Percentiles rank a stretch among this genome's conserved stretches.
phyloP scores from a whole-genome alignment of 2,329 filamentous ascomycete genomes.

The Beauveria medogensis region DNA sequence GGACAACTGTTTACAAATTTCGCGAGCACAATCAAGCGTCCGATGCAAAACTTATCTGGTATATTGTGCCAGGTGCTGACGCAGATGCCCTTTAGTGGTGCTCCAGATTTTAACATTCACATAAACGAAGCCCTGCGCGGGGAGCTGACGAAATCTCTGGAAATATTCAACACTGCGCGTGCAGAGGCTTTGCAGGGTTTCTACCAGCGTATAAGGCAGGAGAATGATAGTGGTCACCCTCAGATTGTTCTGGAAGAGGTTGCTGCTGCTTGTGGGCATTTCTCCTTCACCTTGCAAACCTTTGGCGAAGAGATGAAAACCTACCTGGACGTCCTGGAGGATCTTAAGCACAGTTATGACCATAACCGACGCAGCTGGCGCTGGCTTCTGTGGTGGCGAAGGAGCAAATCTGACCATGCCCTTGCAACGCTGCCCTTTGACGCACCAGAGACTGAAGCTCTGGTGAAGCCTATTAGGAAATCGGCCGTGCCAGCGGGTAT shows the following conservation, averaged over 20 bases:
- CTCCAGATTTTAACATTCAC: slow-evolving; percentile 55
- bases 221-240: slow-evolving; percentile 54
- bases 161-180: slow-evolving; percentile 63
- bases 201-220: slow-evolving; percentile 65
- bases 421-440: slow-evolving; percentile 17
- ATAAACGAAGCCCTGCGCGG: slow-evolving; percentile 69
- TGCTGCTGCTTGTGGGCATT: slow-evolving; percentile 85
- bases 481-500: slow-evolving; percentile 42
- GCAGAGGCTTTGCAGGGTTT: slow-evolving; percentile 64
- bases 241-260: slow-evolving; percentile 89
- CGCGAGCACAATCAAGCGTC: slow-evolving; percentile 74
- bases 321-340: slow-evolving; percentile 71
- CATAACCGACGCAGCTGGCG: slow-evolving; percentile 58
- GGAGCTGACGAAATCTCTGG: slow-evolving; percentile 66
- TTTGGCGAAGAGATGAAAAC: slow-evolving; percentile 79
- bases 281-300: slow-evolving; percentile 77
- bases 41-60: slow-evolving; percentile 82
- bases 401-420: background rate
- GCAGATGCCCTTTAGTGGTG: slow-evolving; percentile 66
- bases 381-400: slow-evolving; percentile 70
- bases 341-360: slow-evolving; percentile 63
- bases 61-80: slow-evolving; percentile 76
- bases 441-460: slow-evolving; percentile 26
- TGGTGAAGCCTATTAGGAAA: slow-evolving; percentile 34
- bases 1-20: slow-evolving; percentile 36